A percentile compares a stretch with the other conserved stretches of the same genome.
phyloP scores from a whole-genome alignment of 495 filamentous ascomycete species.

The Annulohypoxylon nitens region DNA sequence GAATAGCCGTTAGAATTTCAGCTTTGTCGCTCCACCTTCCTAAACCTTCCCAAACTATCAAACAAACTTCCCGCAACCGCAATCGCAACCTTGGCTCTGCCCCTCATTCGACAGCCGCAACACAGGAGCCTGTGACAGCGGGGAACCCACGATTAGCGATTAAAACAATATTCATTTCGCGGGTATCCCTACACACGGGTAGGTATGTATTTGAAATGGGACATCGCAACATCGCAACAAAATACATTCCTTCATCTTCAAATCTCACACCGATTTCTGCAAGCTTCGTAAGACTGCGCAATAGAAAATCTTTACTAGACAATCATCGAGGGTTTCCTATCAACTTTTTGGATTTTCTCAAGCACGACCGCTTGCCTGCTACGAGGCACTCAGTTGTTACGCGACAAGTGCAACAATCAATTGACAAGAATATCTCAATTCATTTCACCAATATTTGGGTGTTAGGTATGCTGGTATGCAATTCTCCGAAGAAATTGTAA shows the following conservation, averaged over 20 bases:
- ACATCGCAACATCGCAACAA: too few species aligned
- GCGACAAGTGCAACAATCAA: too few species aligned
- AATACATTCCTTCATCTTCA: too few species aligned
- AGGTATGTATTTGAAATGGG: neutral
- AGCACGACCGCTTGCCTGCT: too few species aligned
- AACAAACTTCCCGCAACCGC: neutral
- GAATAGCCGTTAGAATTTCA: conserved; percentile 7
- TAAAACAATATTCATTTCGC: neutral
- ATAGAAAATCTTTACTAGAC: neutral
- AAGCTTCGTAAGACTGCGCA: neutral
- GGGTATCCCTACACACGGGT: neutral
- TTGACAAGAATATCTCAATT: too few species aligned
- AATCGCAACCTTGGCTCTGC: conserved; percentile 13
- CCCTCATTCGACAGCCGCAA: conserved; percentile 31
- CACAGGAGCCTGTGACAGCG: conserved; percentile 13
- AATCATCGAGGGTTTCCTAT: too few species aligned
- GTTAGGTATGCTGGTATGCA: too few species aligned
- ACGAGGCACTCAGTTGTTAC: too few species aligned
- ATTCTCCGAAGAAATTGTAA: neutral
- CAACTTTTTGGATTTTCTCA: neutral
- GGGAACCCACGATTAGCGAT: conserved; percentile 8
- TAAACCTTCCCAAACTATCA: neutral
- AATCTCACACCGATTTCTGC: too few species aligned
- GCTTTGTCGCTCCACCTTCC: conserved; percentile 24
- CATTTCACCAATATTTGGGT: too few species aligned